Evolutionary conservation across 495 filamentous ascomycete genomes (phyloP), one percentile per base, ranked within the genome.

Genomic region (Aspergillus mulundensis): DNA sequence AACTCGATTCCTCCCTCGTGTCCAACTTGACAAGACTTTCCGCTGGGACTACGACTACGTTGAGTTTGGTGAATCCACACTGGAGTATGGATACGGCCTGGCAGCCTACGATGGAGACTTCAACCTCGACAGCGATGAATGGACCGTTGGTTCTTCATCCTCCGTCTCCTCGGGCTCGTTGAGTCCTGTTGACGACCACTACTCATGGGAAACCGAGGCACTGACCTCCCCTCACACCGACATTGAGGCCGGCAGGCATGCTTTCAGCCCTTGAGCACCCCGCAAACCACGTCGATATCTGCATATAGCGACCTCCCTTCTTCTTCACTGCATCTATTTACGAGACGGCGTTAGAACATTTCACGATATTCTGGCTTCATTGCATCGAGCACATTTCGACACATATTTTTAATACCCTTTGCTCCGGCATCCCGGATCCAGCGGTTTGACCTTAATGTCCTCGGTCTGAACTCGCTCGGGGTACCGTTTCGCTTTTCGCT

Each of bases 31-130:
- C 70, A 96, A 96, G 79, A 82, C 75, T 55, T 89, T 87, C 70
- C 84, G 92, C 32, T 97, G 93, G 93, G 87, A 96, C 61, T 97
- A 97, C 72, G 92, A 97, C 66, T 96, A 94, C 62, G 83, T 91
- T 43, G 92, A 97, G 68, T 66, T 84, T 42, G 93, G 93, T 49
- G 83, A 87, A 50, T 69, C 73, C 41, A 66, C 74, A 7, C 74
- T 76, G 20, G 75, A 76, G 18, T 78, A 78, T 52, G 78, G 74
- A 14, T 88, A 87, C 59, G 80, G 77, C 52, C 65, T 83, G 47
- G 74, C 78, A 39, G 75, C 76, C 48, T 68, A 82, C 12, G 81
- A 84, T 53, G 78, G 76, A 42, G 77, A 81, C 25, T 77, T 84
- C 63, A 79, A 77, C 49, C 65, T 78, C 24, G 84, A 87, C 60